Evolutionary conservation across 176 grass and related monocot genomes (phyloP).

Genomic region (Elymus sibiricus): DNA sequence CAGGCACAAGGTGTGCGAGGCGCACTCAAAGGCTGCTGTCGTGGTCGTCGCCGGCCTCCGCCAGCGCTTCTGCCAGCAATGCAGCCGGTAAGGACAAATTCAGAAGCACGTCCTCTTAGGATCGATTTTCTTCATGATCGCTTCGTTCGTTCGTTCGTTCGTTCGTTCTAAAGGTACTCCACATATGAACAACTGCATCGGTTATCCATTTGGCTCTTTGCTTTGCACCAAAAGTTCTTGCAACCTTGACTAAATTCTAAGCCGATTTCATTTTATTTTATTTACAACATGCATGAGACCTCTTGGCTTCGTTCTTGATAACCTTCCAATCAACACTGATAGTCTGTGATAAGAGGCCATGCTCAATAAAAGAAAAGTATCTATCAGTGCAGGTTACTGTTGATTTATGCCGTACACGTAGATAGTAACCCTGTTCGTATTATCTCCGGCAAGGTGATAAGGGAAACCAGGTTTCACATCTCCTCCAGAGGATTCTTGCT

Average conservation of each 20-base stretch:
- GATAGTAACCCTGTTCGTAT: neutral
- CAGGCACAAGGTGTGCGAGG: conserved; percentile 94
- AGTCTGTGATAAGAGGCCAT: neutral
- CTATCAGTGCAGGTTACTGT: conserved; percentile 4
- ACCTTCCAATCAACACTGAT: neutral
- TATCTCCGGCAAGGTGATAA: conserved; percentile 14
- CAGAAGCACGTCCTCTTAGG: neutral
- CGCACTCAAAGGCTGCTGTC: conserved; percentile 66
- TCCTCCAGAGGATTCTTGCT: conserved; percentile 27
- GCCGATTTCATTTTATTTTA: neutral
- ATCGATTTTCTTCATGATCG: neutral
- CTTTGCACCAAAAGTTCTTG: conserved; percentile 6
- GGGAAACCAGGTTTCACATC: conserved; percentile 18
- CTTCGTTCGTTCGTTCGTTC: neutral
- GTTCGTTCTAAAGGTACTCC: neutral
- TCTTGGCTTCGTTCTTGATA: neutral
- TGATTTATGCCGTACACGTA: neutral
- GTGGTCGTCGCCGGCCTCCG: conserved; percentile 82
- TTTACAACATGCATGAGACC: neutral
- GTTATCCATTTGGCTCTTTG: neutral
- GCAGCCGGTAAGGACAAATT: conserved; percentile 64
- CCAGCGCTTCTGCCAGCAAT: conserved; percentile 99
- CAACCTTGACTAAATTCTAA: neutral
- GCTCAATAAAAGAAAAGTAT: neutral
- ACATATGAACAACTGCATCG: neutral